phyloP scores from a whole-genome alignment of 208 protist species.

The Acanthamoeba sp. region DNA sequence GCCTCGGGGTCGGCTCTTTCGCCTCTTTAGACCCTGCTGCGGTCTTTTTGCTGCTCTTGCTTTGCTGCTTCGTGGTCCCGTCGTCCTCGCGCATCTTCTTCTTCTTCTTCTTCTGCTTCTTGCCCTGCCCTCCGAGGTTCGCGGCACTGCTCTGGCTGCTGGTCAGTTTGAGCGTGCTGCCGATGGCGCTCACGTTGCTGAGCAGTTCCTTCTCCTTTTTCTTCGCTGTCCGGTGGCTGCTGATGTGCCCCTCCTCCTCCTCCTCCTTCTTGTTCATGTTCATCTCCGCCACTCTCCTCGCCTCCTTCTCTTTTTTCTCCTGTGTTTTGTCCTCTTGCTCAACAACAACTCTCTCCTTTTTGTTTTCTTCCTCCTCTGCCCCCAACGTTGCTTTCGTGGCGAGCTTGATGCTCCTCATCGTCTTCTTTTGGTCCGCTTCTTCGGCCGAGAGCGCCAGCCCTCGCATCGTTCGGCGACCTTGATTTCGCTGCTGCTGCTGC shows the following conservation, averaged over 20 bases:
- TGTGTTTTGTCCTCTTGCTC: too few relatives aligned
- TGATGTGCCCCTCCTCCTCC: neutral
- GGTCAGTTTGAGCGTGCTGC: neutral
- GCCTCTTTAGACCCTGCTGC: neutral
- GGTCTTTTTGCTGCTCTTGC: neutral
- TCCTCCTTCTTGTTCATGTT: neutral
- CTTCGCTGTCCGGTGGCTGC: neutral
- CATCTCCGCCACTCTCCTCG: neutral
- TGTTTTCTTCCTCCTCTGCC: too few relatives aligned
- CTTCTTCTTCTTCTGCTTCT: neutral
- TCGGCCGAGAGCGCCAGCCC: too few relatives aligned
- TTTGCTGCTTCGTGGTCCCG: neutral
- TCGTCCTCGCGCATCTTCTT: neutral
- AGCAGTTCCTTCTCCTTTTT: neutral
- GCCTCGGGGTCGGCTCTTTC: neutral
- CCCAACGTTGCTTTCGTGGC: too few relatives aligned
- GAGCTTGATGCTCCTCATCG: too few relatives aligned
- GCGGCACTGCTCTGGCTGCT: slow-evolving; percentile 10
- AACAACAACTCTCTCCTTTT: too few relatives aligned
- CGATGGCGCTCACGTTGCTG: neutral
- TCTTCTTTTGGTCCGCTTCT: too few relatives aligned
- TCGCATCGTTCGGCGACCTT: too few relatives aligned
- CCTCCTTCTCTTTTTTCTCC: too few relatives aligned
- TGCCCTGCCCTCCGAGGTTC: neutral
- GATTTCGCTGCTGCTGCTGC: too few relatives aligned